Base-by-base conservation (phyloP, 2,329 filamentous ascomycete species). In the Aotearoamyces nothofagi region DNA sequence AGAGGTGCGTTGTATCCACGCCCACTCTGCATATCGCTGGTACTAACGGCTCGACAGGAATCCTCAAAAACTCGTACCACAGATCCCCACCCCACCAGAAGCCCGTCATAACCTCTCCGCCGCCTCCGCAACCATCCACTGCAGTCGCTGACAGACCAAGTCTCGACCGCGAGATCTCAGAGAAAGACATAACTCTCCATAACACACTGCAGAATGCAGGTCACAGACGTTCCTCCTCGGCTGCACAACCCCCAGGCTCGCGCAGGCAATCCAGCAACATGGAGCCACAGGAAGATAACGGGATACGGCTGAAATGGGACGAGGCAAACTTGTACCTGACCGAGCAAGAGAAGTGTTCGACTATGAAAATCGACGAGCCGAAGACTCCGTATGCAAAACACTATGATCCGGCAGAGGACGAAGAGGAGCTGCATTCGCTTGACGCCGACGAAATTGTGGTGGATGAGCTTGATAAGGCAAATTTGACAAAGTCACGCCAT, bases 331-430 rank as follows among this genome's bases (percentile, higher is more conserved):
- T 98, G 17, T 98, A 94, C 57, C 68, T 98, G 30, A 90, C 90
- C 5, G 90, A 98, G 58, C 87, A 96, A 55, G 83, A 96, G 56
- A 86, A 81, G 55, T 83, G 76, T 34, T 78, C 79, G 37, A 94
- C 86, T 34, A 98, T 98, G 90, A 98, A 96, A 65, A 98, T 98
- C 40, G 81, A 84, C 41, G 90, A 98, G 60, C 90, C 90, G 36
- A 98, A 98, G 66, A 98, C 90, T 5, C 90, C 90, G 4, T 98
- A 87, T 52, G 90, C 83, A 19, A 79, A 78, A 48, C 82, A 84
- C 47, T 94, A 94, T 55, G 81, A 96, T 48, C 84, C 86, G 4
- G 53, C 73, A 23, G 83, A 94, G 47, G 87, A 96, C 39, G 82
- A 83, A 29, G 78, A 77, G 17, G 82, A 90, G 46, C 50, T 69